Evolutionary conservation across 305 asterid genomes (phyloP), one percentile per base, ranked within the genome.

Genomic region (Fraxinus velutina): DNA sequence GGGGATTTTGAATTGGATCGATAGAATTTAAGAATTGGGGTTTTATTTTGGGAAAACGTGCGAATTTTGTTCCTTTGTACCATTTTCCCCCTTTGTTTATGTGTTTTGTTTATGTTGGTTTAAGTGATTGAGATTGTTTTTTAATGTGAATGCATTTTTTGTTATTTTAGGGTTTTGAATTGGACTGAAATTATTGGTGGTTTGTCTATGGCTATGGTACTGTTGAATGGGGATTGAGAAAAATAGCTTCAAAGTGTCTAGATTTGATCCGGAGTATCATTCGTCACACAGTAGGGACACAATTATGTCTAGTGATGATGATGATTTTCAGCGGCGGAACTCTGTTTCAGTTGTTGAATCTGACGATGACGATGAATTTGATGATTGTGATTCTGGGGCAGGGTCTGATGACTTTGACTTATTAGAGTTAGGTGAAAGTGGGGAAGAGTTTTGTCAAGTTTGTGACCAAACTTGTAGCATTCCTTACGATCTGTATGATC

Each of bases 321-420:
- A 91, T 29, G 94, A 91, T 81, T 85, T 90, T 83, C 94, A 88
- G 87, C 87, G 89, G 78, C 86, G 84, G 21, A 90, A 85, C 80
- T 81, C 90, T 52, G 73, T 86, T 82, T 44, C 90, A 22, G 93
- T 84, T 52, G 90, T 91, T 52, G 97, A 90, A 47, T 92, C 97
- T 6, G 97, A 92, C 8, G 97, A 90, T n/a, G 92, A 92, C 68
- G 99, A 94, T 85, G 97, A 90, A 42, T 92, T 93, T 78, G 97
- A 92, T 81, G 99, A 96, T 79, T 94, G 96, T 90, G 99, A 96
- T 84, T 96, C 99, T 0, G 99, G 99, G 70, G 99, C 98, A 0
- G 99, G 98, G 39, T 96, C 99, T 0, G 99, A 96, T 79, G 99
- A 96, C 86, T 88, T 90, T 79, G 99, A 96, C 88, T 90, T 94